Evolutionary conservation across 148 eudicot genomes (phyloP).

Genomic region (Spergularia bocconei): DNA sequence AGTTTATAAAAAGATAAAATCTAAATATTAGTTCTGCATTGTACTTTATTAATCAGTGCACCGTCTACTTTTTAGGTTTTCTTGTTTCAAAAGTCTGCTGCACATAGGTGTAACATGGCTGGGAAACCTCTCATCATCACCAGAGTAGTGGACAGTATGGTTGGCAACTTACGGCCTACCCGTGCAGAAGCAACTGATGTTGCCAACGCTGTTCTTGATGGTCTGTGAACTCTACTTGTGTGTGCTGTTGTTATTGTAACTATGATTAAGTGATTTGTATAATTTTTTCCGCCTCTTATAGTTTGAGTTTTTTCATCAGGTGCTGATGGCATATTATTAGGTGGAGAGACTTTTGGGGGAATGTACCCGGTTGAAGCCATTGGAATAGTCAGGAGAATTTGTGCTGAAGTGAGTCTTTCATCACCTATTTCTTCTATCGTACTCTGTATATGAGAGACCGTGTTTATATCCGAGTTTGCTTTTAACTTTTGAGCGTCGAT

Average conservation of each 20-base stretch:
- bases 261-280: not conserved
- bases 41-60: slow-evolving; percentile 1
- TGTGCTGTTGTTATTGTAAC: not conserved
- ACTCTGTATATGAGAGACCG: too few species aligned
- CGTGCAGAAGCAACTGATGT: slow-evolving; percentile 78
- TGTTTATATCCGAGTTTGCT: too few species aligned
- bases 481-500: too few species aligned
- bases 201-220: slow-evolving; percentile 73
- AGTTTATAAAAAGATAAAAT: not conserved
- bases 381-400: slow-evolving; percentile 52
- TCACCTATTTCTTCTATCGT: not conserved
- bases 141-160: slow-evolving; percentile 71
- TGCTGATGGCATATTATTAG: slow-evolving; percentile 58
- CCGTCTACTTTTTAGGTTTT: slow-evolving; percentile 41
- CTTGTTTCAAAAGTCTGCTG: slow-evolving; percentile 56
- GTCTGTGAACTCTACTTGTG: slow-evolving; percentile 29
- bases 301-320: slow-evolving; percentile 32
- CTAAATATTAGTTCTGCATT: not conserved
- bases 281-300: not conserved
- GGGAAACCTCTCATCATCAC: slow-evolving; percentile 62
- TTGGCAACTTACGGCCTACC: slow-evolving; percentile 58
- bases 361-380: slow-evolving; percentile 57
- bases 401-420: slow-evolving; percentile 47
- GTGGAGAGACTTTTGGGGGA: slow-evolving; percentile 61
- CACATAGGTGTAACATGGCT: slow-evolving; percentile 48